phyloP scores from a whole-genome alignment of 225 moss, liverwort and hornwort species.

The Sphagnum contortum region DNA sequence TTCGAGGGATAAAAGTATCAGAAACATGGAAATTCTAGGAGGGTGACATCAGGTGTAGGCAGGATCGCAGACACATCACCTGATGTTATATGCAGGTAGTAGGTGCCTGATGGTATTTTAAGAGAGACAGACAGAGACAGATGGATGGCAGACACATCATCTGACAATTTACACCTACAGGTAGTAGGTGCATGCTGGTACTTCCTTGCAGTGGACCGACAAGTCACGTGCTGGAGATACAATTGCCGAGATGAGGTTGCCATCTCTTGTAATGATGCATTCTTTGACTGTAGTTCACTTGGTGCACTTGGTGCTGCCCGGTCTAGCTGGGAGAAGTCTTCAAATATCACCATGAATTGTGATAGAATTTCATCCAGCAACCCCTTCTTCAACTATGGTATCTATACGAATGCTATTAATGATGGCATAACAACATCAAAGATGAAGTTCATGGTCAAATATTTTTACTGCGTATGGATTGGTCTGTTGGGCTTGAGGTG shows the following conservation, averaged over 20 bases:
- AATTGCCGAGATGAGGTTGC: neutral
- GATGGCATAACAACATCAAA: conserved; percentile 11
- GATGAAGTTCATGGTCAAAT: conserved; percentile 21
- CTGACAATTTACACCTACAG: neutral
- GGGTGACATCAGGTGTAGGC: too few relatives aligned
- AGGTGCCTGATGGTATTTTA: neutral
- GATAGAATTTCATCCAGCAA: neutral
- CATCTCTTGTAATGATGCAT: neutral
- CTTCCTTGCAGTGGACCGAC: conserved; percentile 16
- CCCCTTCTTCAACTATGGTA: conserved; percentile 23
- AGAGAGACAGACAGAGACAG: too few relatives aligned
- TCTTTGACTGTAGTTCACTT: neutral
- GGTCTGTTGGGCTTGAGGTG: conserved; percentile 39
- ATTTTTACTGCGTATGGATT: conserved; percentile 55
- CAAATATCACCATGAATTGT: conserved; percentile 2
- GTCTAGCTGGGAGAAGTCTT: neutral
- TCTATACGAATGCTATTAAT: conserved; percentile 20
- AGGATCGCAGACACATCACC: too few relatives aligned
- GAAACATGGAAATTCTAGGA: too few relatives aligned
- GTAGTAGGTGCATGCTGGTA: conserved; percentile 25
- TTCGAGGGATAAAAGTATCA: neutral
- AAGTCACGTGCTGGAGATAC: conserved; percentile 27
- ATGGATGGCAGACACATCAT: too few relatives aligned
- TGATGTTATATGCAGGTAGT: conserved; percentile 6
- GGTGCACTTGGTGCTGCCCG: neutral